Conservation (phyloP, 768 basidiomycete genomes). For the Amanita phalloides region DNA sequence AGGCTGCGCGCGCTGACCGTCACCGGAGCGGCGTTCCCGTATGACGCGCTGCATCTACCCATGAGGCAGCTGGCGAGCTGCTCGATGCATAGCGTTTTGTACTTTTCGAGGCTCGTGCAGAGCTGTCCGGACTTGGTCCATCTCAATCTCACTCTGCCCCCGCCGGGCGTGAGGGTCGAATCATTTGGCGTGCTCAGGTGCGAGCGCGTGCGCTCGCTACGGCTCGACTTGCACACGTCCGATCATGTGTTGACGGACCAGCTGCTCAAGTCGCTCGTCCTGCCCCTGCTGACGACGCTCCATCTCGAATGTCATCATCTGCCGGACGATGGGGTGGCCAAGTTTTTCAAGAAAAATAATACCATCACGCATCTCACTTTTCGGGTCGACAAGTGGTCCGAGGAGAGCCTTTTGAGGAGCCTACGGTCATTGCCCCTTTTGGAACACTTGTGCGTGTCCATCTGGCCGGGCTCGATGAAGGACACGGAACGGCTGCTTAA, state of each 20-base stretch:
- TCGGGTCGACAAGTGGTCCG: constrained; percentile 1
- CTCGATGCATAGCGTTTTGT: not conserved
- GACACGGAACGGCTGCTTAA: not conserved
- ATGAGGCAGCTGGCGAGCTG: constrained; percentile 1
- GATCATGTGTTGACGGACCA: not conserved
- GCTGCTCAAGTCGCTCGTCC: not conserved
- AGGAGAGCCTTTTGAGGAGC: constrained; percentile 1
- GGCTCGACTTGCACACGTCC: constrained; percentile 2
- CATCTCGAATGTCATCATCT: constrained; percentile 2
- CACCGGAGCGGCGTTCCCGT: not conserved
- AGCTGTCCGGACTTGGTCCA: constrained; percentile 1
- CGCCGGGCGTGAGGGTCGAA: not conserved
- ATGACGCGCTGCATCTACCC: not conserved
- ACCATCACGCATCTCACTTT: constrained; percentile 5
- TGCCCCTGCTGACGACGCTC: constrained; percentile 1
- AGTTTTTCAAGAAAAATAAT: constrained; percentile 4
- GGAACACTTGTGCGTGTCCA: not conserved
- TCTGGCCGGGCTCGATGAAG: not conserved
- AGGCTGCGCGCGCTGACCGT: not conserved
- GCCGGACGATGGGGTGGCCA: not conserved
- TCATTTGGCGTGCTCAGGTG: not conserved
- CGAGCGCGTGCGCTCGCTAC: not conserved
- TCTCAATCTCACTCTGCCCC: not conserved
- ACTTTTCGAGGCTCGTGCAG: not conserved
- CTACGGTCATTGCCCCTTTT: not conserved